These are phyloP conservation scores for Alternaria rosae DNA, from an alignment of 2,329 filamentous ascomycete genomes.

Conservation along the genomic window DNA sequence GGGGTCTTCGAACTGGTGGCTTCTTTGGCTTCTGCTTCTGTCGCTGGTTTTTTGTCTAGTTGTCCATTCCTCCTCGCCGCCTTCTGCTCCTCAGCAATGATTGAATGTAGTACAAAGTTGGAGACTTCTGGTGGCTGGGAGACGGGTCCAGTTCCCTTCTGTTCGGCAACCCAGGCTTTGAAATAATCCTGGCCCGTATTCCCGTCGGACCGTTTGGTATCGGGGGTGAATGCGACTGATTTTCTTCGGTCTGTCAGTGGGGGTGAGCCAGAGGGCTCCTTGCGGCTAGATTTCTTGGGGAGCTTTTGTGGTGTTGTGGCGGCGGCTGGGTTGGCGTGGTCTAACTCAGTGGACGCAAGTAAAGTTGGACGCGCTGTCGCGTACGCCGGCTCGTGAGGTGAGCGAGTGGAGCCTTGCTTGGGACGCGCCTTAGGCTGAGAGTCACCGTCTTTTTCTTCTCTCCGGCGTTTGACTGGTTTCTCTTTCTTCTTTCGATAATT, in stretches of 20 bases:
- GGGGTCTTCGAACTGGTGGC: background rate
- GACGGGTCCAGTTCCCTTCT: slow-evolving; percentile 34
- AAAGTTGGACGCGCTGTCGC: slow-evolving; percentile 28
- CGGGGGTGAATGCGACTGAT: slow-evolving; percentile 70
- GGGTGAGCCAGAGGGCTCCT: slow-evolving; percentile 34
- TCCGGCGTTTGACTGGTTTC: slow-evolving; percentile 27
- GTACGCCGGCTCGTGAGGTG: slow-evolving; percentile 26
- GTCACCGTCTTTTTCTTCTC: slow-evolving; percentile 17
- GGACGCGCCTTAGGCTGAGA: slow-evolving; percentile 12
- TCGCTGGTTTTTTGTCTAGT: slow-evolving; percentile 24
- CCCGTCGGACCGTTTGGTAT: slow-evolving; percentile 67
- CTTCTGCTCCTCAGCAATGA: slow-evolving; percentile 22
- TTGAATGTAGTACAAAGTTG: slow-evolving; percentile 35
- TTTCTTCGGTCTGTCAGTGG: slow-evolving; percentile 54
- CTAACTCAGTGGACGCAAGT: slow-evolving; percentile 42
- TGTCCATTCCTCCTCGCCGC: slow-evolving; percentile 22
- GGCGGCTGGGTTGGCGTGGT: slow-evolving; percentile 16
- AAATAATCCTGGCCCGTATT: slow-evolving; percentile 61
- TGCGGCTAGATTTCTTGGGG: slow-evolving; percentile 19
- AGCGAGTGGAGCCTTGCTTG: slow-evolving; percentile 25
- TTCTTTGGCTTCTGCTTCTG: slow-evolving; percentile 11
- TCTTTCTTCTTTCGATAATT: slow-evolving; percentile 48
- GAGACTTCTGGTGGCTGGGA: slow-evolving; percentile 34
- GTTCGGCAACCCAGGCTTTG: slow-evolving; percentile 57
- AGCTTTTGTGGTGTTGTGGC: slow-evolving; percentile 29